Evolutionary conservation across 768 basidiomycete genomes (phyloP).

Genomic region (Leucogyrophana mollusca): DNA sequence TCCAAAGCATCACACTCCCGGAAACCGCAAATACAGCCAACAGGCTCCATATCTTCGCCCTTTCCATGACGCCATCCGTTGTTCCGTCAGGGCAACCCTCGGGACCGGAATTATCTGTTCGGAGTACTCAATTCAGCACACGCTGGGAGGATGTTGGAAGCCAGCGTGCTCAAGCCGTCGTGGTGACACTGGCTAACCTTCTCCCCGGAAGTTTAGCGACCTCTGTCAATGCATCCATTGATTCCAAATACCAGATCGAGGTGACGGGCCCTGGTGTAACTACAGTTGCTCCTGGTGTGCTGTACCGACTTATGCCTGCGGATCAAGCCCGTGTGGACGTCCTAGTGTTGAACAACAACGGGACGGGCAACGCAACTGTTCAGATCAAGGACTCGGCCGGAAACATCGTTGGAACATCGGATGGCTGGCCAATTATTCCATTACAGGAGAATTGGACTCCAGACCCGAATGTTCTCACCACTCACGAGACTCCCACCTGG

Average conservation of each 20-base stretch:
- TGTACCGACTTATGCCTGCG: constrained; percentile 46
- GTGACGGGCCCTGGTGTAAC: constrained; percentile 36
- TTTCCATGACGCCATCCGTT: constrained; percentile 38
- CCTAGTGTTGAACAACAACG: constrained; percentile 35
- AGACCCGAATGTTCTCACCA: constrained; percentile 32
- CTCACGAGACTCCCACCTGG: constrained; percentile 57
- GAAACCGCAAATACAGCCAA: constrained; percentile 17
- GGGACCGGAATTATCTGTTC: constrained; percentile 35
- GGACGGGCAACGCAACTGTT: constrained; percentile 26
- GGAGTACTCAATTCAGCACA: constrained; percentile 42
- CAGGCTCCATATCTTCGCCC: constrained; percentile 45
- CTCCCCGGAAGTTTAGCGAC: constrained; percentile 32
- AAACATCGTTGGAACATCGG: constrained; percentile 31
- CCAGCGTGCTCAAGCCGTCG: constrained; percentile 44
- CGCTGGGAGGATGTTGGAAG: constrained; percentile 42
- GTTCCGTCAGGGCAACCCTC: constrained; percentile 21
- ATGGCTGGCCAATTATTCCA: constrained; percentile 37
- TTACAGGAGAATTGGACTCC: constrained; percentile 41
- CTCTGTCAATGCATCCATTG: constrained; percentile 30
- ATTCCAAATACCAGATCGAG: constrained; percentile 33
- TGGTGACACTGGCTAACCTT: constrained; percentile 52
- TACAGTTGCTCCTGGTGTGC: constrained; percentile 40
- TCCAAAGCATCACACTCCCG: constrained; percentile 47
- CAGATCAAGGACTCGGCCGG: constrained; percentile 34
- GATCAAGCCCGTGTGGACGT: constrained; percentile 54